A percentile compares a stretch with the other conserved stretches of the same genome.
Evolutionary conservation across 2,329 filamentous ascomycete species (phyloP).

Genomic region (Chrysoporthe deuterocubensis): DNA sequence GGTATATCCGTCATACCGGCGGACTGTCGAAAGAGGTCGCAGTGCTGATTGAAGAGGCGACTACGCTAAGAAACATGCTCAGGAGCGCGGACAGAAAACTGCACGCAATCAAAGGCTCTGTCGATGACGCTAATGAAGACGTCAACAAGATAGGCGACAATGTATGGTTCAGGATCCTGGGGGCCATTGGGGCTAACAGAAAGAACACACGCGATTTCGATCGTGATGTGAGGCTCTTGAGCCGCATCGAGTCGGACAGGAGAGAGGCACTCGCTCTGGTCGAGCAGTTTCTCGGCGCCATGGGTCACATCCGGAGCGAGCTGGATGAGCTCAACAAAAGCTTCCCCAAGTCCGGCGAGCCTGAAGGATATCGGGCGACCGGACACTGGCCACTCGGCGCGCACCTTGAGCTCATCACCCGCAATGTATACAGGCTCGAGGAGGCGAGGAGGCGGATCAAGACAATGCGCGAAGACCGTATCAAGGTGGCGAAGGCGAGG

Average conservation of each 20-base stretch:
- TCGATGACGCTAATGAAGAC: constrained; percentile 65
- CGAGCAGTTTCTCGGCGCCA: constrained; percentile 69
- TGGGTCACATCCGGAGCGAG: constrained; percentile 72
- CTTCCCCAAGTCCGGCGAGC: no score
- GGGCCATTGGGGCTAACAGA: constrained; percentile 72
- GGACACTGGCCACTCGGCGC: constrained; percentile 67
- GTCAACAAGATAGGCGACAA: constrained; percentile 67
- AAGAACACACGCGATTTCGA: constrained; percentile 63
- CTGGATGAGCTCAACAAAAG: constrained; percentile 63
- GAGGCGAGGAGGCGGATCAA: constrained; percentile 62
- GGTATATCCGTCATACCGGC: constrained; percentile 74
- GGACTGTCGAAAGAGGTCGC: constrained; percentile 72
- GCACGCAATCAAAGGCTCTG: constrained; percentile 70
- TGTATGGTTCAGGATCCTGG: constrained; percentile 69
- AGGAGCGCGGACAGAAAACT: constrained; percentile 72
- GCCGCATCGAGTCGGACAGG: constrained; percentile 68
- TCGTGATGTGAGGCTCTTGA: constrained; percentile 65
- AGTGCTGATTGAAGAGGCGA: constrained; percentile 70
- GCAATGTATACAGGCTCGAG: constrained; percentile 74
- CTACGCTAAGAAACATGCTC: constrained; percentile 68
- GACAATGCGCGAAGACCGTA: constrained; percentile 61
- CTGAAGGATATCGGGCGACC: constrained; percentile 72
- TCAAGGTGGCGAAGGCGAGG: constrained; percentile 56
- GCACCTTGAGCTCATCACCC: constrained; percentile 75
- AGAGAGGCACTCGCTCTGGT: constrained; percentile 70